Evolutionary conservation across 2,329 filamentous ascomycete species (phyloP).

Genomic region (Cadophora malorum): DNA sequence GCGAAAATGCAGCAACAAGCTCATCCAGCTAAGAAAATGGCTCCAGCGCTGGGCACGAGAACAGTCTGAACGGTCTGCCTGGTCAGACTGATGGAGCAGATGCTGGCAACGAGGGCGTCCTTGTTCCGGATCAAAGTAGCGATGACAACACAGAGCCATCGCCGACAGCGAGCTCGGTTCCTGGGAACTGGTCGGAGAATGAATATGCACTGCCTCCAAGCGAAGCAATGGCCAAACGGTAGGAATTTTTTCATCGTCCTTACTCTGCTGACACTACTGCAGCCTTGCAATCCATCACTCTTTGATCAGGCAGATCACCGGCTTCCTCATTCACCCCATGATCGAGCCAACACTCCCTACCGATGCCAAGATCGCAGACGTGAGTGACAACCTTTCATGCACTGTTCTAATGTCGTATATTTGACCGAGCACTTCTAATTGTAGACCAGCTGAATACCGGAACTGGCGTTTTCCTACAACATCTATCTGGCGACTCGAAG

Average conservation of each 20-base stretch:
- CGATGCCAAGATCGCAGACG: conserved; percentile 4
- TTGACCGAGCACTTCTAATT: neutral
- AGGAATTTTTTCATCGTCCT: neutral
- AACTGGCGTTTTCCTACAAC: neutral
- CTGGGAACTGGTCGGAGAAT: neutral
- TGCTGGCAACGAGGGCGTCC: neutral
- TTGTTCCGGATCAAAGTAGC: neutral
- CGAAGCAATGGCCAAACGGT: conserved; percentile 9
- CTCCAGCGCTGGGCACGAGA: neutral
- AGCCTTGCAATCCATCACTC: neutral
- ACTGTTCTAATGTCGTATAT: neutral
- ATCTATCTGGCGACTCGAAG: neutral
- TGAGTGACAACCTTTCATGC: neutral
- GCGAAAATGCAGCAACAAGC: neutral
- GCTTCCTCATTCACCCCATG: neutral
- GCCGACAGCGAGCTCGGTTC: neutral
- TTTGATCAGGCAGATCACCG: neutral
- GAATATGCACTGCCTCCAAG: neutral
- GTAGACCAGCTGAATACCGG: neutral
- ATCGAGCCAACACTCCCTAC: neutral
- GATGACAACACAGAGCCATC: neutral
- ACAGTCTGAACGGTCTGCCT: neutral
- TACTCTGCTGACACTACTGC: neutral
- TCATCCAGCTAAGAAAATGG: neutral
- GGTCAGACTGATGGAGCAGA: neutral